Evolutionary conservation across 257 asterid genomes (phyloP).

Genomic region (Solanum virginianum): DNA sequence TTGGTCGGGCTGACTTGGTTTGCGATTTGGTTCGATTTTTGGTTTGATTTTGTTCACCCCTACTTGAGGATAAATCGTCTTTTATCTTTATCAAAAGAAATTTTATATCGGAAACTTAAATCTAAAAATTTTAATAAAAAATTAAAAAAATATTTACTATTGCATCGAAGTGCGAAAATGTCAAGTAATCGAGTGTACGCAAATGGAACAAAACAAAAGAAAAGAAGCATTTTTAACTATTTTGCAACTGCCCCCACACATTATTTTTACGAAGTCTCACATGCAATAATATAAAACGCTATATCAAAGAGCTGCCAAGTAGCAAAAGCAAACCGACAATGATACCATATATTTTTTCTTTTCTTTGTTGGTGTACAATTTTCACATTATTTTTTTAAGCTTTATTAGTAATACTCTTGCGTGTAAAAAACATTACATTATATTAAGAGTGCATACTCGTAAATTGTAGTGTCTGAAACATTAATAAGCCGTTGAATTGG

Average conservation of each 20-base stretch:
- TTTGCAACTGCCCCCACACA: background rate
- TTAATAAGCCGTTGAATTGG: background rate
- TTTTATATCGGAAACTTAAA: accelerated
- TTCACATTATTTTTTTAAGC: background rate
- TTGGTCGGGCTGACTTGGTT: too few species aligned
- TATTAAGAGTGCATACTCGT: background rate
- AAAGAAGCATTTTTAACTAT: background rate
- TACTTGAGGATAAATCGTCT: background rate
- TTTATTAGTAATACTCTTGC: background rate
- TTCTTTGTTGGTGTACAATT: background rate
- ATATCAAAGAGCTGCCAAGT: background rate
- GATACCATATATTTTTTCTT: background rate
- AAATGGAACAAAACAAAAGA: background rate
- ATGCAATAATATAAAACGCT: background rate
- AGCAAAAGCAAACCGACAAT: background rate
- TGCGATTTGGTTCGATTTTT: too few species aligned
- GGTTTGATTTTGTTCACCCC: too few species aligned
- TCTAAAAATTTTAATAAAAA: accelerated
- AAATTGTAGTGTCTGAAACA: background rate
- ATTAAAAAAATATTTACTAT: background rate
- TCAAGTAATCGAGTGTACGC: background rate
- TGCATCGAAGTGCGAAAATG: background rate
- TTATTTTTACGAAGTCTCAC: background rate
- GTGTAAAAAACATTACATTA: background rate
- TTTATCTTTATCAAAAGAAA: background rate